phyloP scores from a whole-genome alignment of 2,329 filamentous ascomycete species.

The Ceratocystis diversiconidia region DNA sequence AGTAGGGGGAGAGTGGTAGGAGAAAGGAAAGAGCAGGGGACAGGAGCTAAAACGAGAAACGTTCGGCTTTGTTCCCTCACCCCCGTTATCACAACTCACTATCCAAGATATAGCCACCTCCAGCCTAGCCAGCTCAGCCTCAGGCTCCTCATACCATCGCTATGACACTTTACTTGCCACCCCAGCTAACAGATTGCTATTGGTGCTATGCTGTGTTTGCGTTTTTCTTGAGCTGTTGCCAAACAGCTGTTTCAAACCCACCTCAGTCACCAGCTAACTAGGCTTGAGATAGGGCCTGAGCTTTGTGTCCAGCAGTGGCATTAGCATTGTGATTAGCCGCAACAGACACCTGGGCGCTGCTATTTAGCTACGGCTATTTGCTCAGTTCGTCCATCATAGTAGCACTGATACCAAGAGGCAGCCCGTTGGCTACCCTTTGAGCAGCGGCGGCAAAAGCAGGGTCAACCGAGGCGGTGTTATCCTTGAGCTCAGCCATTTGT shows the following conservation, averaged over 20 bases:
- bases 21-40: neutral
- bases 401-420: neutral
- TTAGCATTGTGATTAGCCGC: too few relatives aligned
- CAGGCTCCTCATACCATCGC: too few relatives aligned
- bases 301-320: neutral
- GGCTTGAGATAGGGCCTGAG: neutral
- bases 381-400: neutral
- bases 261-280: neutral
- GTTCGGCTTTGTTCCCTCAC: neutral
- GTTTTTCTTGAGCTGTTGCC: too few relatives aligned
- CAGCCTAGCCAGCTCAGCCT: too few relatives aligned
- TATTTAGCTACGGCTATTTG: neutral
- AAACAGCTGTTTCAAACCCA: too few relatives aligned
- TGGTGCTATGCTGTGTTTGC: too few relatives aligned
- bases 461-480: slow-evolving; percentile 7
- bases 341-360: neutral
- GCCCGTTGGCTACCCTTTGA: neutral
- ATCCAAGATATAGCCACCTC: too few relatives aligned
- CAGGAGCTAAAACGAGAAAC: neutral
- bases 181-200: too few relatives aligned
- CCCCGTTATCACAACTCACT: too few relatives aligned
- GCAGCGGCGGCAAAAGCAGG: slow-evolving; percentile 11
- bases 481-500: slow-evolving; percentile 5
- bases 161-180: too few relatives aligned
- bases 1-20: neutral